Evolutionary conservation across 2,329 filamentous ascomycete genomes (phyloP).

Genomic region (Penicillium concentricum): DNA sequence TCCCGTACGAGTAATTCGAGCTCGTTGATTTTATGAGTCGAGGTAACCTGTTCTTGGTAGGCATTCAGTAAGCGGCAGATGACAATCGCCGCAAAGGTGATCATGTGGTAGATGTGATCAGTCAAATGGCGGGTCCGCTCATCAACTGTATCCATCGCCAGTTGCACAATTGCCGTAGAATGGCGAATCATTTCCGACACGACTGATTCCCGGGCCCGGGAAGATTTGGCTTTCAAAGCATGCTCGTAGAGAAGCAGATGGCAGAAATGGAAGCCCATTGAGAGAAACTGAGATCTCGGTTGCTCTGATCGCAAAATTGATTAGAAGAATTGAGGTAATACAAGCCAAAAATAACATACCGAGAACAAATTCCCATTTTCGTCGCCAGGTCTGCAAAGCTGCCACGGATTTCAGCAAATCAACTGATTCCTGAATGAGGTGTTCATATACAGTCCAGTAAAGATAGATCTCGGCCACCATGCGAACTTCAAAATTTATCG

Average conservation of each 20-base stretch:
- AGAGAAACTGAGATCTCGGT: constrained; percentile 46
- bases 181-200: constrained; percentile 45
- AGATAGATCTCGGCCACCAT: constrained; percentile 49
- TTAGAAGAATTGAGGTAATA: neutral
- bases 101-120: constrained; percentile 51
- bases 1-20: constrained; percentile 36
- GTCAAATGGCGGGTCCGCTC: constrained; percentile 47
- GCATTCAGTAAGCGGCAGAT: constrained; percentile 37
- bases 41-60: constrained; percentile 37
- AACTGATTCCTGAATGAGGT: constrained; percentile 28
- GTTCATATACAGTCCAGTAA: constrained; percentile 49
- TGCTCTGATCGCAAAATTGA: constrained; percentile 11
- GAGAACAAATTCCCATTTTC: constrained; percentile 43
- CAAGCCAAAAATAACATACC: constrained; percentile 21
- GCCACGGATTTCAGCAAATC: constrained; percentile 37
- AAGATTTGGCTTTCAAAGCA: constrained; percentile 34
- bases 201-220: constrained; percentile 35
- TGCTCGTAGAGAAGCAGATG: constrained; percentile 45
- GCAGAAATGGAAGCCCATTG: constrained; percentile 49
- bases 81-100: constrained; percentile 43
- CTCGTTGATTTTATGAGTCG: constrained; percentile 31
- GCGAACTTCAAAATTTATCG: constrained; percentile 47
- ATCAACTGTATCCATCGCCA: constrained; percentile 47
- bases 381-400: constrained; percentile 39
- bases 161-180: constrained; percentile 40